phyloP scores from a whole-genome alignment of 2,329 filamentous ascomycete species.

The Neonectria ditissima region DNA sequence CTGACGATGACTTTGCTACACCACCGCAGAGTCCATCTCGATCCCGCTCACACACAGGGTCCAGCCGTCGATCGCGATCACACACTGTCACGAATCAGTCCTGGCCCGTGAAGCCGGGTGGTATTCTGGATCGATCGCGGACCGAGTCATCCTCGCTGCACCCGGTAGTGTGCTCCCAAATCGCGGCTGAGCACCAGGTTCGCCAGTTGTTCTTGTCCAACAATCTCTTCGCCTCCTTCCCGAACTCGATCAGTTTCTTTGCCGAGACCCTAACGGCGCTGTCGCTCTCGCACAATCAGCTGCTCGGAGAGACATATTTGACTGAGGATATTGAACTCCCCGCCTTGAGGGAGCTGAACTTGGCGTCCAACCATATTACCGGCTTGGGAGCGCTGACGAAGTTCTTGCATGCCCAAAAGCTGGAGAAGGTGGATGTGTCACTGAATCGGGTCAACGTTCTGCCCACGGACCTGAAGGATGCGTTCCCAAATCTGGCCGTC shows the following conservation, averaged over 20 bases:
- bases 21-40: slow-evolving; percentile 65
- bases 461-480: slow-evolving; percentile 69
- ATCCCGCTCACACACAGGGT: slow-evolving; percentile 61
- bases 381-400: slow-evolving; percentile 74
- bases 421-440: slow-evolving; percentile 84
- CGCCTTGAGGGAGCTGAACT: slow-evolving; percentile 79
- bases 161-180: slow-evolving; percentile 66
- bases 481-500: slow-evolving; percentile 77
- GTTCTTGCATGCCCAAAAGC: slow-evolving; percentile 76
- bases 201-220: slow-evolving; percentile 77
- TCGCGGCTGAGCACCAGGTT: slow-evolving; percentile 64
- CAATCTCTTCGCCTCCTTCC: slow-evolving; percentile 79
- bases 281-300: slow-evolving; percentile 80
- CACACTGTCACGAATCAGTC: slow-evolving; percentile 59
- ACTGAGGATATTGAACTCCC: slow-evolving; percentile 76
- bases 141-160: slow-evolving; percentile 72
- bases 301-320: slow-evolving; percentile 74
- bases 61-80: slow-evolving; percentile 58
- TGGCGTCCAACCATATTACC: slow-evolving; percentile 79
- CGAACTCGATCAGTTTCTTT: slow-evolving; percentile 77
- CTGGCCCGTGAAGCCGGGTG: slow-evolving; percentile 69
- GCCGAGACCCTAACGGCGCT: slow-evolving; percentile 77
- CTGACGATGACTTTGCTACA: slow-evolving; percentile 68
- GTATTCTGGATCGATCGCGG: slow-evolving; percentile 76
- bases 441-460: slow-evolving; percentile 83